These are phyloP conservation scores for Sporothrix schenckii DNA, from an alignment of 2,329 filamentous ascomycete genomes.

Conservation along the genomic window DNA sequence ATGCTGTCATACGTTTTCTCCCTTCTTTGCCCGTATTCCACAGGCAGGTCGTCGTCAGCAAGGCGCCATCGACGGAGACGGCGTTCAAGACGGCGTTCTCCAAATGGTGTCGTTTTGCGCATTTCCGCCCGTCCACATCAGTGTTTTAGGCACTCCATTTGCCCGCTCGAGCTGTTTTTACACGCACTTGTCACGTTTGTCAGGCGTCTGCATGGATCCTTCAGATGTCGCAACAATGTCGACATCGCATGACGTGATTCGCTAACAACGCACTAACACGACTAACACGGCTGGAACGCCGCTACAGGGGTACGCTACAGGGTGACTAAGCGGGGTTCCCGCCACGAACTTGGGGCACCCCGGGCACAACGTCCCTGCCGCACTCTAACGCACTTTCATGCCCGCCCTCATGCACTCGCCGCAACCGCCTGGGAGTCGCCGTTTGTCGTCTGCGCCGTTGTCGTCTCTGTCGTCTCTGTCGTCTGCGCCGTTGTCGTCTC, in stretches of 20 bases:
- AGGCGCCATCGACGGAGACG: background rate
- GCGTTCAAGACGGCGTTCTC: conserved; percentile 17
- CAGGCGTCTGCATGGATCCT: no score
- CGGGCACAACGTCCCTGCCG: no score
- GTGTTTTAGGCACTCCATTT: background rate
- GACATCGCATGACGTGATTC: conserved; percentile 24
- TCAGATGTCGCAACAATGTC: conserved; percentile 11
- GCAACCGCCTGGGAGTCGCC: conserved; percentile 1
- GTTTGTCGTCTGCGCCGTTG: background rate
- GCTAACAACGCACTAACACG: conserved; percentile 15
- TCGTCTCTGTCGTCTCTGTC: background rate
- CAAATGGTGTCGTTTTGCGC: background rate
- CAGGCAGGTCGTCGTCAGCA: background rate
- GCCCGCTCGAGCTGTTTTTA: background rate
- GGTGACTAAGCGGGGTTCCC: conserved; percentile 16
- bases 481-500: no score
- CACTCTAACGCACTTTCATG: background rate
- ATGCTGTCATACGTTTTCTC: background rate
- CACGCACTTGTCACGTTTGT: background rate
- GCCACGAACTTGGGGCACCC: no score
- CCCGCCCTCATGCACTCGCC: background rate
- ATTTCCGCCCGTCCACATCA: background rate
- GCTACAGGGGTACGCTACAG: background rate
- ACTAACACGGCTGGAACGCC: background rate
- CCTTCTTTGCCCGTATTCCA: conserved; percentile 9